A percentile compares a stretch with the other conserved stretches of the same genome.
Evolutionary conservation across 208 protist species (phyloP).

Genomic region (Trypanosoma lewisi): DNA sequence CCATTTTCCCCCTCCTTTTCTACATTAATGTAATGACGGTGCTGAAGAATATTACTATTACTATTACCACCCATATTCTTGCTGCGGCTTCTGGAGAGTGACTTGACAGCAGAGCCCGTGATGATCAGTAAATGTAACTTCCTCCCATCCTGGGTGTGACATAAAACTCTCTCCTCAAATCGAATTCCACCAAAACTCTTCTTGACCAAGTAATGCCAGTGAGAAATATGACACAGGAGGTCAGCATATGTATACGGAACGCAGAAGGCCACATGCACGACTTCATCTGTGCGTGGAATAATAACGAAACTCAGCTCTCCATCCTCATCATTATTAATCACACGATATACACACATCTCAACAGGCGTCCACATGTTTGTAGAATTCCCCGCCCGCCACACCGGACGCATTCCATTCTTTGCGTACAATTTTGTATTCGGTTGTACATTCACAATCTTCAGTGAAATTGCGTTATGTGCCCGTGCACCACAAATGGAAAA

Average conservation of each 20-base stretch:
- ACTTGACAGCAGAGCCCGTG: slow-evolving; percentile 41
- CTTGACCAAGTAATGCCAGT: slow-evolving; percentile 77
- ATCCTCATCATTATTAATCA: slow-evolving; percentile 46
- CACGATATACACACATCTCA: slow-evolving; percentile 68
- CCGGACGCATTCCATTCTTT: slow-evolving; percentile 75
- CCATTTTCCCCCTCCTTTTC: slow-evolving; percentile 3
- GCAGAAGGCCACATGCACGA: slow-evolving; percentile 84
- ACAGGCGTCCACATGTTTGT: slow-evolving; percentile 61
- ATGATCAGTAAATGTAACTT: slow-evolving; percentile 84
- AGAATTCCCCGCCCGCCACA: slow-evolving; percentile 60
- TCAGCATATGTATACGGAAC: slow-evolving; percentile 86
- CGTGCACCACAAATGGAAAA: slow-evolving; percentile 61
- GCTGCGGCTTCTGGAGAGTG: neutral
- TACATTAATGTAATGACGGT: too few relatives aligned
- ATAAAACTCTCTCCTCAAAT: slow-evolving; percentile 84
- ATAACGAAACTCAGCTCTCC: slow-evolving; percentile 76
- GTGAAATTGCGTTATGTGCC: slow-evolving; percentile 41
- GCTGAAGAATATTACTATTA: too few relatives aligned
- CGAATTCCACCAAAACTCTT: slow-evolving; percentile 47
- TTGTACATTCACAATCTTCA: slow-evolving; percentile 74
- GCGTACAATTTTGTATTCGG: slow-evolving; percentile 79
- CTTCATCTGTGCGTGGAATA: slow-evolving; percentile 42
- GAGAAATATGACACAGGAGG: slow-evolving; percentile 76
- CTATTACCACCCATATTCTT: too few relatives aligned
- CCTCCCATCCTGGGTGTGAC: slow-evolving; percentile 69